Base-by-base conservation (phyloP, 176 grass and related monocot species). In the Areca catechu region DNA sequence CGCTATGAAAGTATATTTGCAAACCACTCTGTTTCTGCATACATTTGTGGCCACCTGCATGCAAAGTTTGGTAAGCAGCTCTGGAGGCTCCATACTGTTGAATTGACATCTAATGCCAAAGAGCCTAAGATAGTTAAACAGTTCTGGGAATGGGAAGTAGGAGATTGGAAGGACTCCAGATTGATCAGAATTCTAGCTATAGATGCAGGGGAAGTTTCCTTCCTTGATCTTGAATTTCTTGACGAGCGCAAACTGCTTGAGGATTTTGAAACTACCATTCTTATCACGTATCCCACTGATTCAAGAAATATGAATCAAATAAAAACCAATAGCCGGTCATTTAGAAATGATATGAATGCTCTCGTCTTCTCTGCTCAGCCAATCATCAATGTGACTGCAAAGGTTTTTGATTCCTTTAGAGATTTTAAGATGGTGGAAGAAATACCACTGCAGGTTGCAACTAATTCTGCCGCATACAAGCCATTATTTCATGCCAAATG, bases 101-200 rank as follows among this genome's bases (percentile, higher is more conserved):
- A 24, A 77, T 24, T 25, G 27, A 7, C 57, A 53, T 50, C 60
- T 57, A 54, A 80, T 63, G 48, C 20, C 74, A 54, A 71, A 68
- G 74, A 67, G 61, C 22, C 3, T 2, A 78, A 70, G 28, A 62
- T 60, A 61, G 48, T 22, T 48, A 61, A 37, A 19, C 76, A 56
- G 75, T 95, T 90, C 77, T 95, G 91, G 91, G 91, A 87, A 52
- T 95, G 91, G 91, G 91, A 90, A 81, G 65, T 95, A 58, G 90
- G 90, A 63, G 86, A 95, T 71, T 95, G 90, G 90, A 95, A 95
- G 68, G 90, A 90, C 4, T 81, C 61, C 28, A 86, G 85, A 85
- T 76, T 95, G 61, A 63, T 78, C 50, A 89, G 83, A 72, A 90
- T 87, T 84, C 76, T 90, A 62, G 83, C 86, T 58, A 79, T 95